Conservation (phyloP, 108 stramenopile genomes). For the Nannochloropsis oceanica region DNA sequence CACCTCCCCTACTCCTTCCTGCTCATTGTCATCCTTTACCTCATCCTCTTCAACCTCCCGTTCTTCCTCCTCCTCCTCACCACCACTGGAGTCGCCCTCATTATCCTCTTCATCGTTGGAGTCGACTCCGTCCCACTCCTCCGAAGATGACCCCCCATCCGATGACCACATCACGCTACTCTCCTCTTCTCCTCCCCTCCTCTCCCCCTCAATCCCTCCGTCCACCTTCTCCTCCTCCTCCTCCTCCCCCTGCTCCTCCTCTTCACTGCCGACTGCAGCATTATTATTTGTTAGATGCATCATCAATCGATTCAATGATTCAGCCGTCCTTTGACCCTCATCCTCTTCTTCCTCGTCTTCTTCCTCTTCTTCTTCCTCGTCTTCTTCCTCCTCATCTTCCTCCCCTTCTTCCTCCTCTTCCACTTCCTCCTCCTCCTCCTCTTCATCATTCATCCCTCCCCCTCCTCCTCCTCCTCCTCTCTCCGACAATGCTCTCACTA, state of each 20-base stretch:
- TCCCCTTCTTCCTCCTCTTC: not conserved
- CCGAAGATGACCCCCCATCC: not conserved
- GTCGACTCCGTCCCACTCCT: not conserved
- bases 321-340: too few relatives aligned
- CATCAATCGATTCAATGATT: not conserved
- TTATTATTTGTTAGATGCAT: too few relatives aligned
- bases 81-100: not conserved
- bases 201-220: not conserved
- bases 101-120: not conserved
- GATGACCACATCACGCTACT: not conserved
- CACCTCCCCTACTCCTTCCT: too few relatives aligned
- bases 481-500: not conserved
- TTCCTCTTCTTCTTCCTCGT: not conserved
- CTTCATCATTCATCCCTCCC: not conserved
- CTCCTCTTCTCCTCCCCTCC: not conserved
- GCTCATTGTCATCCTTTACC: too few relatives aligned
- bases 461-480: not conserved
- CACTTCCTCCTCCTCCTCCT: not conserved
- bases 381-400: not conserved
- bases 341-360: not conserved
- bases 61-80: too few relatives aligned
- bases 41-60: too few relatives aligned
- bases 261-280: not conserved
- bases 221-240: not conserved
- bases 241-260: not conserved